phyloP scores from a whole-genome alignment of 1,284 basidiomycete species.

The Chondrostereum purpureum region DNA sequence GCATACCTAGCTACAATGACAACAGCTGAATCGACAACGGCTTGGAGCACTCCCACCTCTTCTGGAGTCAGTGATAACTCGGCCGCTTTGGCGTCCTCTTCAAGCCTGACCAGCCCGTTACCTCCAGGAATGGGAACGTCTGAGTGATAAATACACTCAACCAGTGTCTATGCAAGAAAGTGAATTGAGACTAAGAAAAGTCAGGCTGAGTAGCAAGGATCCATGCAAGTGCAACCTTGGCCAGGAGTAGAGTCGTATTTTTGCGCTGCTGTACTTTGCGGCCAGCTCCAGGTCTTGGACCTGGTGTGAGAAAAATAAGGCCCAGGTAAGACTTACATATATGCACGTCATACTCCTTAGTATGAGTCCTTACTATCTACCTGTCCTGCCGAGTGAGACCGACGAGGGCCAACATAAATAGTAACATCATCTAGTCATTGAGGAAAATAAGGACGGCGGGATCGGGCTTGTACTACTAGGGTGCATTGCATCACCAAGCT shows the following conservation, averaged over 20 bases:
- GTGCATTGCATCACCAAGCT: too few relatives aligned
- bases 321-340: too few relatives aligned
- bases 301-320: too few relatives aligned
- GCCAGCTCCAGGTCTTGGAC: constrained; percentile 33
- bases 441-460: too few relatives aligned
- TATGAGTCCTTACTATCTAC: too few relatives aligned
- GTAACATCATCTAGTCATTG: too few relatives aligned
- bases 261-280: constrained; percentile 26
- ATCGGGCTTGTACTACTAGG: too few relatives aligned
- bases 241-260: constrained; percentile 31
- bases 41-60: constrained; percentile 22
- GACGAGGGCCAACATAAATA: too few relatives aligned
- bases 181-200: too few relatives aligned
- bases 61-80: constrained; percentile 21
- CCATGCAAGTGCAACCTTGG: constrained; percentile 48
- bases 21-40: constrained; percentile 19
- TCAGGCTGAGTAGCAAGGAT: constrained; percentile 26
- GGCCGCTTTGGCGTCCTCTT: constrained; percentile 25
- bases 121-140: constrained; percentile 24
- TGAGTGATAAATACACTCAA: constrained; percentile 15
- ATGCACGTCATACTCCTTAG: too few relatives aligned
- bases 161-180: background rate
- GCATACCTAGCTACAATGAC: constrained; percentile 17
- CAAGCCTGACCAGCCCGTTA: constrained; percentile 19
- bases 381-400: too few relatives aligned